phyloP scores from a whole-genome alignment of 2,329 filamentous ascomycete genomes.

The Daldinia sp. region DNA sequence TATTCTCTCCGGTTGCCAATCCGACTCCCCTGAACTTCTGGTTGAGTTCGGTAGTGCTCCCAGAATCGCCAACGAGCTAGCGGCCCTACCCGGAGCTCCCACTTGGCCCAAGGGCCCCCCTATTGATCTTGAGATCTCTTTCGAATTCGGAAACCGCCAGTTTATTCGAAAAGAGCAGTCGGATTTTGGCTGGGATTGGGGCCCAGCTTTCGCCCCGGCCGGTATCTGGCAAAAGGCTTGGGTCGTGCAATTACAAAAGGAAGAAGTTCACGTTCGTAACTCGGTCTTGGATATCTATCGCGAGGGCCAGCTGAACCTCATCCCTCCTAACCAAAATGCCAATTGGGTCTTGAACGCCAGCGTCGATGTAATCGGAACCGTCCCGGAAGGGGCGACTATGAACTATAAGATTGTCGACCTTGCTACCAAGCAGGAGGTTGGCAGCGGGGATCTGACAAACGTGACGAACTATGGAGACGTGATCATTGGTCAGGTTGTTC shows the following conservation, averaged over 20 bases:
- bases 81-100: constrained; percentile 57
- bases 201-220: constrained; percentile 64
- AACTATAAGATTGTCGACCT: constrained; percentile 56
- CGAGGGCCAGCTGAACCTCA: constrained; percentile 64
- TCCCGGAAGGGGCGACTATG: constrained; percentile 54
- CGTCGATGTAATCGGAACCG: constrained; percentile 61
- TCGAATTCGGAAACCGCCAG: constrained; percentile 61
- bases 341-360: constrained; percentile 70
- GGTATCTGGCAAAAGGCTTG: constrained; percentile 69
- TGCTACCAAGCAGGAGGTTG: constrained; percentile 47
- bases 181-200: constrained; percentile 73
- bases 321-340: constrained; percentile 63
- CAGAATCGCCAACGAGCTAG: constrained; percentile 61
- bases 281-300: constrained; percentile 67
- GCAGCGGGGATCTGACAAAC: constrained; percentile 39
- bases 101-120: constrained; percentile 61
- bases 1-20: constrained; percentile 53
- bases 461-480: constrained; percentile 46
- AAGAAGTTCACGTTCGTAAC: constrained; percentile 52
- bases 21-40: constrained; percentile 49
- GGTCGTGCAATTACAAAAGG: constrained; percentile 58
- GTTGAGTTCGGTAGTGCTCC: constrained; percentile 67
- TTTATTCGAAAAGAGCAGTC: constrained; percentile 67
- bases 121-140: constrained; percentile 54
- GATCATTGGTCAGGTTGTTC: constrained; percentile 57